These are phyloP conservation scores for Gossypium trilobum DNA, from an alignment of 441 rosid genomes.

Conservation along the genomic window DNA sequence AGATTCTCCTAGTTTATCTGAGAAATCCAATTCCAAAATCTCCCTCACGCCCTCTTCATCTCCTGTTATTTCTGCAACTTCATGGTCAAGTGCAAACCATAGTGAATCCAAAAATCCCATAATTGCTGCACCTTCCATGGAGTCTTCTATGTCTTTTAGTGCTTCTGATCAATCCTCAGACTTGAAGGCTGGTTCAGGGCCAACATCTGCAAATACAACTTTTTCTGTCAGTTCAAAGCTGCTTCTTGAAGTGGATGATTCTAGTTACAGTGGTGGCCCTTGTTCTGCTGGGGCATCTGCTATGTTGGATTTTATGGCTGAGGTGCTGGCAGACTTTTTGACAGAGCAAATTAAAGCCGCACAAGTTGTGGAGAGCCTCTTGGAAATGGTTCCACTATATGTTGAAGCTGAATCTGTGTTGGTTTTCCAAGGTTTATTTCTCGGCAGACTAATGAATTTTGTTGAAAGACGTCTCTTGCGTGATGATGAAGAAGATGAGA, in stretches of 20 bases:
- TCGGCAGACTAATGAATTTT: slow-evolving; percentile 77
- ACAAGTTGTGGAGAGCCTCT: slow-evolving; percentile 49
- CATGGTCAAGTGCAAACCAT: slow-evolving; percentile 62
- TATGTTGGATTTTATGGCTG: slow-evolving; percentile 67
- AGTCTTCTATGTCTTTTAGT: slow-evolving; percentile 39
- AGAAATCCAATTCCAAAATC: slow-evolving; percentile 62
- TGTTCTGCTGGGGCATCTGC: slow-evolving; percentile 83
- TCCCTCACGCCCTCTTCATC: slow-evolving; percentile 50
- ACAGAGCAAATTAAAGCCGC: slow-evolving; percentile 82
- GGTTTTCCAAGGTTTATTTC: slow-evolving; percentile 75
- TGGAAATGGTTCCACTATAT: slow-evolving; percentile 60
- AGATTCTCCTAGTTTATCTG: slow-evolving; percentile 83
- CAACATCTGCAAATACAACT: slow-evolving; percentile 32
- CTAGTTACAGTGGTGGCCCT: slow-evolving; percentile 76
- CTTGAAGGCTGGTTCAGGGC: slow-evolving; percentile 38
- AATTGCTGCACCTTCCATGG: slow-evolving; percentile 52
- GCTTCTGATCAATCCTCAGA: slow-evolving; percentile 49
- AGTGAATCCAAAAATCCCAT: slow-evolving; percentile 49
- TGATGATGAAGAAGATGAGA: slow-evolving; percentile 96
- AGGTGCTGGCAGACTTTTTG: slow-evolving; percentile 70
- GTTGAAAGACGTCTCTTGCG: slow-evolving; percentile 96
- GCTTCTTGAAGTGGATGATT: slow-evolving; percentile 63
- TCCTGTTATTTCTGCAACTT: slow-evolving; percentile 71
- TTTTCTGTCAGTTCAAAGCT: slow-evolving; percentile 44
- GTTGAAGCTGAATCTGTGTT: slow-evolving; percentile 61